These are phyloP conservation scores for Boletus rubropictus DNA, from an alignment of 768 basidiomycete species.

Conservation along the genomic window DNA sequence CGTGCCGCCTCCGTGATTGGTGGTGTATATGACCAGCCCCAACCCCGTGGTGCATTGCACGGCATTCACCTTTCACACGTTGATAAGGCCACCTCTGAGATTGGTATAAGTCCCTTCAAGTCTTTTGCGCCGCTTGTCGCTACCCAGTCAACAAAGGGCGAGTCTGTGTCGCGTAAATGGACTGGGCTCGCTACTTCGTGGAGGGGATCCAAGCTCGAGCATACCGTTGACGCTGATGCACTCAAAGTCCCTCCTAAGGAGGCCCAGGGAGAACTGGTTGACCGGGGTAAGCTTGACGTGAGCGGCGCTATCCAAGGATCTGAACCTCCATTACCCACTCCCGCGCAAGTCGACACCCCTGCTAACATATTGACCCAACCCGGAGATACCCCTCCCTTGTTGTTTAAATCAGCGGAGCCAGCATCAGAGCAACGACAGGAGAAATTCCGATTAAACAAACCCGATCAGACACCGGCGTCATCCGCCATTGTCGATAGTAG, in stretches of 20 bases:
- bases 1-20: constrained; percentile 29
- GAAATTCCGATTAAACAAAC: neutral
- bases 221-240: neutral
- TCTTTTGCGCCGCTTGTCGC: constrained; percentile 3
- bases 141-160: neutral
- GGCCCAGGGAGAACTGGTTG: neutral
- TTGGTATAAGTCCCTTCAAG: constrained; percentile 16
- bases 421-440: neutral
- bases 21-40: constrained; percentile 21
- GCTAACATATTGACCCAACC: constrained; percentile 10
- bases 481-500: constrained; percentile 9
- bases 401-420: neutral
- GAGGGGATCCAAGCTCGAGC: constrained; percentile 3
- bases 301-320: neutral
- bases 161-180: constrained; percentile 6
- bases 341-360: constrained; percentile 24
- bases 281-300: constrained; percentile 6
- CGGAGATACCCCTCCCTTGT: constrained; percentile 1
- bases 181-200: neutral
- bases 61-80: constrained; percentile 9
- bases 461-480: neutral
- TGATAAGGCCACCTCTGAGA: constrained; percentile 21
- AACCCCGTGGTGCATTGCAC: constrained; percentile 11
- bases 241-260: constrained; percentile 9
- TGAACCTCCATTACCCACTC: constrained; percentile 15